Evolutionary conservation across 805 yeast species (phyloP).

Genomic region (Debaryomyces castellii): DNA sequence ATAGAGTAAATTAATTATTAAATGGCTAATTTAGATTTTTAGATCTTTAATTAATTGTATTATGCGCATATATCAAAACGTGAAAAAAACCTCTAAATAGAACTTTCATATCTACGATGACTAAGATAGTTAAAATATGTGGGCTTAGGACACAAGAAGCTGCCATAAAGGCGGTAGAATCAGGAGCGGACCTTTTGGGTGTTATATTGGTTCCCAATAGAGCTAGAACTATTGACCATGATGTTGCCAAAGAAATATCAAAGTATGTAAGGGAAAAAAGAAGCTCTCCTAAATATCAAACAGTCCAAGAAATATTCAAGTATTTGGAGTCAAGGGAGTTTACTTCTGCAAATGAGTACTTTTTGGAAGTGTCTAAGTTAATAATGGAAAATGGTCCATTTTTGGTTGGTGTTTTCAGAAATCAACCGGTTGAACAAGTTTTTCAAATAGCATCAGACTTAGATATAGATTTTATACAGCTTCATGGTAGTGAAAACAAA

Average conservation of each 20-base stretch:
- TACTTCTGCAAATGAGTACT: constrained; percentile 24
- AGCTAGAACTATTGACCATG: constrained; percentile 58
- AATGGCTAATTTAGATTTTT: background rate
- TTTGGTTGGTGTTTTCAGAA: constrained; percentile 87
- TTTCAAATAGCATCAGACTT: constrained; percentile 40
- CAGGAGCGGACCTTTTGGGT: constrained; percentile 79
- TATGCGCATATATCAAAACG: background rate
- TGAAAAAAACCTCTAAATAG: background rate
- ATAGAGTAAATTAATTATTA: constrained; percentile 1
- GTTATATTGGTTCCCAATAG: constrained; percentile 84
- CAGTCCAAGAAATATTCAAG: constrained; percentile 15
- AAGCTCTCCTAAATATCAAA: constrained; percentile 15
- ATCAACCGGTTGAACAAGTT: constrained; percentile 71
- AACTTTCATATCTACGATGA: constrained; percentile 5
- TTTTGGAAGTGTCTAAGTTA: constrained; percentile 18
- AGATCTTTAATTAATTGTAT: background rate
- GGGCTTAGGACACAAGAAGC: constrained; percentile 71
- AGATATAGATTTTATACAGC: constrained; percentile 74
- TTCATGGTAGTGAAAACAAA: constrained; percentile 68
- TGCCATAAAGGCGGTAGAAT: constrained; percentile 65
- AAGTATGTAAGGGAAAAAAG: constrained; percentile 24
- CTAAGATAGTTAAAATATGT: constrained; percentile 73
- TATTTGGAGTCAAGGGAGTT: constrained; percentile 13
- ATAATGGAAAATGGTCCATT: constrained; percentile 55
- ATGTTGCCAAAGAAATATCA: constrained; percentile 28